Evolutionary conservation across 768 basidiomycete genomes (phyloP).

Genomic region (Artomyces pyxidatus): DNA sequence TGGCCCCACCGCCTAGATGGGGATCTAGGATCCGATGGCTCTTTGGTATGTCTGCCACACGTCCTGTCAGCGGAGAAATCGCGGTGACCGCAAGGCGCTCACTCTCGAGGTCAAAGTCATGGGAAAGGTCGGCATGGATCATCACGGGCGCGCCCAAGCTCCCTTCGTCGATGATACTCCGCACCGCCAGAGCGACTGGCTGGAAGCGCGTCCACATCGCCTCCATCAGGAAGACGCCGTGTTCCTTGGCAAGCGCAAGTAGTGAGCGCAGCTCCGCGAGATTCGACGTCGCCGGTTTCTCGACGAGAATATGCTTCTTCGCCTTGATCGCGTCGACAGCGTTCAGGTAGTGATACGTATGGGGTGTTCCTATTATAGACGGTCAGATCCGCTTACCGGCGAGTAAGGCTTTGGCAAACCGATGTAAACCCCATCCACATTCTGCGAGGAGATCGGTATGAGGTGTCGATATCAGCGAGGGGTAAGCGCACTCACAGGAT

Average conservation of each 20-base stretch:
- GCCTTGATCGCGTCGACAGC: conserved; percentile 68
- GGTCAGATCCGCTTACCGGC: background rate
- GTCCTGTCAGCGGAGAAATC: background rate
- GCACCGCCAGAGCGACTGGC: conserved; percentile 56
- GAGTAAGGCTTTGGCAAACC: conserved; percentile 28
- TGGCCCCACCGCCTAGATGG: conserved; percentile 68
- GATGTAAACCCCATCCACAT: conserved; percentile 74
- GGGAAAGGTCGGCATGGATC: conserved; percentile 71
- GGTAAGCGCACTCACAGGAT: conserved; percentile 4
- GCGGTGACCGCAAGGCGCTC: conserved; percentile 17
- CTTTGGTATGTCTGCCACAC: conserved; percentile 44
- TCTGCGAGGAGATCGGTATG: conserved; percentile 20
- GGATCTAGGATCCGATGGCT: conserved; percentile 78
- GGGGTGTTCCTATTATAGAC: conserved; percentile 58
- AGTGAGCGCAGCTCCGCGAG: conserved; percentile 68
- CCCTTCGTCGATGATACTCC: conserved; percentile 53
- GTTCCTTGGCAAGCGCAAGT: conserved; percentile 63
- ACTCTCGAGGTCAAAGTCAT: conserved; percentile 61
- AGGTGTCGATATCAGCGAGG: background rate
- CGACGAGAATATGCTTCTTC: conserved; percentile 81
- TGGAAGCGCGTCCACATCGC: conserved; percentile 85
- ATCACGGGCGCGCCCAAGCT: conserved; percentile 59
- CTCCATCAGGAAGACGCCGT: conserved; percentile 87
- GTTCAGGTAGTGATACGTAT: conserved; percentile 76
- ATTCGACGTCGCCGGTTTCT: conserved; percentile 83